Conservation (phyloP, 106 monocot genomes). For the Ottelia alismoides region DNA sequence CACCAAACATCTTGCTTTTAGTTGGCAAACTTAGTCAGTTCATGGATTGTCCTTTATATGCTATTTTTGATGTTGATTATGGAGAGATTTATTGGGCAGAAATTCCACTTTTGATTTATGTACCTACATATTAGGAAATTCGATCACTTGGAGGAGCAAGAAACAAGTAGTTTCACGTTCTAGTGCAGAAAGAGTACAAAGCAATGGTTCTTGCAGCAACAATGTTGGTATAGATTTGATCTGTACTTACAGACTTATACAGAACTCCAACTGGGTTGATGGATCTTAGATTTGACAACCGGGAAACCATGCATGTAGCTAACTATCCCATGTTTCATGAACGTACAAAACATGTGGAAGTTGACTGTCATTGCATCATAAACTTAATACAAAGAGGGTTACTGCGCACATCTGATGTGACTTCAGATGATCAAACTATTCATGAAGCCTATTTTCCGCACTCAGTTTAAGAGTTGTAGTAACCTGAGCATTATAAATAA, state of each 20-base stretch:
- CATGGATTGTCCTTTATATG: no score
- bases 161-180: not conserved
- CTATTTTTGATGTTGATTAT: not conserved
- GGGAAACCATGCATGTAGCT: not conserved
- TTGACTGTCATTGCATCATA: not conserved
- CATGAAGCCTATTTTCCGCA: no score
- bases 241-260: not conserved
- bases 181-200: not conserved
- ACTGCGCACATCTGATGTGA: no score
- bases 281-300: not conserved
- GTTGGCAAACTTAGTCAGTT: no score
- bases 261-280: not conserved
- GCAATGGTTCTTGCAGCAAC: not conserved
- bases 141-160: not conserved
- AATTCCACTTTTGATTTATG: not conserved
- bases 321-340: not conserved
- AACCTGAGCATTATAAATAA: not conserved
- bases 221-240: not conserved
- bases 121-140: not conserved
- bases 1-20: no score
- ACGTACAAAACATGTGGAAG: not conserved
- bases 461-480: no score
- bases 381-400: no score
- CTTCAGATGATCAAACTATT: no score
- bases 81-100: not conserved